phyloP scores from a whole-genome alignment of 1,139 yeast species.

The Sugiyamaella pinicola region DNA sequence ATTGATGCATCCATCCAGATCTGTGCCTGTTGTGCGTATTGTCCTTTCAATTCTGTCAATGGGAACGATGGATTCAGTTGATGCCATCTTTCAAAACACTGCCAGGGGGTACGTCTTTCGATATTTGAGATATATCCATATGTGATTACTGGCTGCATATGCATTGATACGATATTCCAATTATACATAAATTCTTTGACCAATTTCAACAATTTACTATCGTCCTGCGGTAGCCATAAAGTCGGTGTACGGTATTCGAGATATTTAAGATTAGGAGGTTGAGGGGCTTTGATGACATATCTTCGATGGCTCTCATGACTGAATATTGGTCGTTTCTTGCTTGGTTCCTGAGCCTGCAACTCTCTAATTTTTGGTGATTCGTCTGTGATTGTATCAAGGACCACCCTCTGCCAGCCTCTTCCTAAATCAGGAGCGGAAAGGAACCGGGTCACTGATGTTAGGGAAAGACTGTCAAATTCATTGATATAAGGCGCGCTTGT shows the following conservation, averaged over 20 bases:
- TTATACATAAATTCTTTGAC: constrained; percentile 88
- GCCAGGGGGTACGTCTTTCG: constrained; percentile 98
- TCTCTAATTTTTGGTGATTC: constrained; percentile 10
- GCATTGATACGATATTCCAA: constrained; percentile 90
- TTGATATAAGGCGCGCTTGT: constrained; percentile 36
- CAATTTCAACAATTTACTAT: constrained; percentile 71
- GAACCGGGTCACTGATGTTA: constrained; percentile 41
- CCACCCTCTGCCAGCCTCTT: constrained; percentile 40
- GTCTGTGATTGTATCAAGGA: constrained; percentile 32
- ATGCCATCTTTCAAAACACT: constrained; percentile 93
- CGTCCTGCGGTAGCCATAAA: constrained; percentile 95
- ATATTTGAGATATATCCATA: constrained; percentile 78
- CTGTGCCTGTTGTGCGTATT: constrained; percentile 80
- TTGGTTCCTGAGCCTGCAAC: not conserved
- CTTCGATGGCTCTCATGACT: constrained; percentile 32
- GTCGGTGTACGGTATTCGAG: constrained; percentile 85
- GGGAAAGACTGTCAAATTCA: constrained; percentile 38
- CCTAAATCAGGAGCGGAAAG: constrained; percentile 38
- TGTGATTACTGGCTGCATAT: constrained; percentile 66
- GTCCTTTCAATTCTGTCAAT: constrained; percentile 83
- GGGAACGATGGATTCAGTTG: constrained; percentile 89
- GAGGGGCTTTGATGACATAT: constrained; percentile 57
- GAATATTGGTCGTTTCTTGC: constrained; percentile 22
- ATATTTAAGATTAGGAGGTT: constrained; percentile 80
- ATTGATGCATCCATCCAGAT: constrained; percentile 92